These are phyloP conservation scores for Cladosporium austrohemisphaericum DNA, from an alignment of 2,329 filamentous ascomycete species.

Conservation along the genomic window DNA sequence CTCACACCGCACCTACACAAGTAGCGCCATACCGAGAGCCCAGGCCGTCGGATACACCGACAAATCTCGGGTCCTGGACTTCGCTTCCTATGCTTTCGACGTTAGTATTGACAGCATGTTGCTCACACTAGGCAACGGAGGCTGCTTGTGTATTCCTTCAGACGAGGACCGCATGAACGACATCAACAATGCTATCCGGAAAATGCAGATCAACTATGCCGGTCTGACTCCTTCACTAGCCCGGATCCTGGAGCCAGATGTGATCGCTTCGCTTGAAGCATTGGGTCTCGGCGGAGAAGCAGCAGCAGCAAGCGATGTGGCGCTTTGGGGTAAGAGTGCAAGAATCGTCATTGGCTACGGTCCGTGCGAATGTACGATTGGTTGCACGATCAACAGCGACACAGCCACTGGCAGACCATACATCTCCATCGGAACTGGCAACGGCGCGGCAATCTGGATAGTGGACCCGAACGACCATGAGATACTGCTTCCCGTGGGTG, in stretches of 20 bases:
- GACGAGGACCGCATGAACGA: slow-evolving; percentile 30
- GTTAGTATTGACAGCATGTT: slow-evolving; percentile 17
- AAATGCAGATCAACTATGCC: slow-evolving; percentile 39
- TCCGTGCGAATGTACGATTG: slow-evolving; percentile 38
- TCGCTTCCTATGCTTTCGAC: slow-evolving; percentile 19
- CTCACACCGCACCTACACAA: slow-evolving; percentile 51
- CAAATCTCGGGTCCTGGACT: slow-evolving; percentile 14
- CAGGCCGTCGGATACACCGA: slow-evolving; percentile 6
- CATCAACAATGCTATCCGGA: slow-evolving; percentile 40
- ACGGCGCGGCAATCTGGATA: slow-evolving; percentile 29
- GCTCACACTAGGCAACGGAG: slow-evolving; percentile 18
- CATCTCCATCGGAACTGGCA: slow-evolving; percentile 20
- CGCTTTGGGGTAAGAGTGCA: slow-evolving; percentile 72
- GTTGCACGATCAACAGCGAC: slow-evolving; percentile 19
- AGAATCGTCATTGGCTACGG: slow-evolving; percentile 81
- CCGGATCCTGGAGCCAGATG: slow-evolving; percentile 36
- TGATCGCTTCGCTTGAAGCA: slow-evolving; percentile 40
- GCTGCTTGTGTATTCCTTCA: slow-evolving; percentile 23
- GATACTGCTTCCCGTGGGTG: slow-evolving; percentile 39
- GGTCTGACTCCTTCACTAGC: slow-evolving; percentile 45
- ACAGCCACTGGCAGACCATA: slow-evolving; percentile 14
- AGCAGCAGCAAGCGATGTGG: slow-evolving; percentile 84
- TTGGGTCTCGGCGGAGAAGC: slow-evolving; percentile 32
- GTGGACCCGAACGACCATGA: slow-evolving; percentile 29
- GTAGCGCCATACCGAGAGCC: slow-evolving; percentile 45